Evolutionary conservation across 116 monocot genomes (phyloP).

Genomic region (Phalaenopsis hybrid): DNA sequence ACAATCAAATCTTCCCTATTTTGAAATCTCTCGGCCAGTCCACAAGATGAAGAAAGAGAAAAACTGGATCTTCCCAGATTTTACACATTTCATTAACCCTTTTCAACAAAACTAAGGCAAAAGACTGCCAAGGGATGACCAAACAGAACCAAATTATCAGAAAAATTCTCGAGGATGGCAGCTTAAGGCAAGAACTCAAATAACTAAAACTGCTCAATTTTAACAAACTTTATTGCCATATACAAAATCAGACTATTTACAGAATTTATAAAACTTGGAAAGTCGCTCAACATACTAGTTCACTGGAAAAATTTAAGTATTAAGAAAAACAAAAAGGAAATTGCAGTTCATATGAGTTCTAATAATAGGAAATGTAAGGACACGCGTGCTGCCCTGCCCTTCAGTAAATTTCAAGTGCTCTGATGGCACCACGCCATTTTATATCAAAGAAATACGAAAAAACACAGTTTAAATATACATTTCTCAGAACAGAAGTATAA

Average conservation of each 20-base stretch:
- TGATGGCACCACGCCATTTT: constrained; percentile 68
- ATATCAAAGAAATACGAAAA: constrained; percentile 80
- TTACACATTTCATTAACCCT: no score
- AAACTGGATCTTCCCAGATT: constrained; percentile 21
- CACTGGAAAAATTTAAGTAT: neutral
- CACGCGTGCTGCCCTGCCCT: constrained; percentile 57
- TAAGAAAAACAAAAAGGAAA: neutral
- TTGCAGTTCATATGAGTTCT: neutral
- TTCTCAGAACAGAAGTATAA: neutral
- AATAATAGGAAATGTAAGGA: constrained; percentile 1
- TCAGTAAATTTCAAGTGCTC: constrained; percentile 71
- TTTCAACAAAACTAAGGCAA: no score
- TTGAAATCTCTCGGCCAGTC: no score
- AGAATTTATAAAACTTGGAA: constrained; percentile 65
- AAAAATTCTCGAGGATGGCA: neutral
- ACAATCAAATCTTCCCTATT: no score
- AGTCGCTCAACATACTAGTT: constrained; percentile 43
- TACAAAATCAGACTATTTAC: constrained; percentile 42
- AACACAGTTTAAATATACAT: constrained; percentile 11
- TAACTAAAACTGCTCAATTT: constrained; percentile 50
- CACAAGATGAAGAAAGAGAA: no score
- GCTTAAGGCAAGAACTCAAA: constrained; percentile 2
- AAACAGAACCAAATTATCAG: neutral
- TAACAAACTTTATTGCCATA: constrained; percentile 25
- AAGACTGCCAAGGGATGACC: constrained; percentile 4